Conservation (phyloP, 2,329 filamentous ascomycete species). For the Scleromitrula shiraiana region DNA sequence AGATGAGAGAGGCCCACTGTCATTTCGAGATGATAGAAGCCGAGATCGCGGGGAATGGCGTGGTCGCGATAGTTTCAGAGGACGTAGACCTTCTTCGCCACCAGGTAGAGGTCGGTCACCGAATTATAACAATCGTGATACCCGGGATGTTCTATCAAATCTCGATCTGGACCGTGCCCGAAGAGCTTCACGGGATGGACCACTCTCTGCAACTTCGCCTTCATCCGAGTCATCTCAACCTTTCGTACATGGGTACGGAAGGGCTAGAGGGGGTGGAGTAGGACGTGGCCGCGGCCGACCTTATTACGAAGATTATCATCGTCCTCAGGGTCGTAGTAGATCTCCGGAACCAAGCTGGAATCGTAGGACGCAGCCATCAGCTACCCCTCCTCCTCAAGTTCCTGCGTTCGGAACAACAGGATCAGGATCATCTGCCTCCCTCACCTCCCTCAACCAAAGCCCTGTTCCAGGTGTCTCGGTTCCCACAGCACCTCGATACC, state of each 20-base stretch:
- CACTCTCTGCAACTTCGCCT: slow-evolving; percentile 62
- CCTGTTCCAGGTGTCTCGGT: slow-evolving; percentile 22
- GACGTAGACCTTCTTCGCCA: slow-evolving; percentile 55
- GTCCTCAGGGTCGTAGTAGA: slow-evolving; percentile 24
- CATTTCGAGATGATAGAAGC: slow-evolving; percentile 9
- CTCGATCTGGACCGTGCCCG: slow-evolving; percentile 60
- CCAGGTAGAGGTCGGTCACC: slow-evolving; percentile 55
- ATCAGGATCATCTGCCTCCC: too few species aligned
- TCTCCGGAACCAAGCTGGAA: slow-evolving; percentile 25
- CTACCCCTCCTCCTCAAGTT: slow-evolving; percentile 44
- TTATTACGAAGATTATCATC: slow-evolving; percentile 47
- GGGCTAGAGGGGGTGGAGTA: slow-evolving; percentile 41
- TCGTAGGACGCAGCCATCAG: slow-evolving; percentile 37
- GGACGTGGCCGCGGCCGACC: slow-evolving; percentile 41
- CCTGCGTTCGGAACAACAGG: slow-evolving; percentile 43
- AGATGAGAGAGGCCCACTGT: slow-evolving; percentile 3
- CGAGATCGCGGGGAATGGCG: slow-evolving; percentile 19
- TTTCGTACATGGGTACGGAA: slow-evolving; percentile 37
- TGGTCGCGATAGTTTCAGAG: slow-evolving; percentile 36
- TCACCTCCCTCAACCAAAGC: slow-evolving; percentile 6
- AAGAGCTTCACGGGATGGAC: slow-evolving; percentile 64
- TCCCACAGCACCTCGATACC: slow-evolving; percentile 22
- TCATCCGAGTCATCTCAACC: slow-evolving; percentile 52
- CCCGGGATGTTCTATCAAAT: slow-evolving; percentile 47
- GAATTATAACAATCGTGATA: slow-evolving; percentile 48